A percentile compares a stretch with the other conserved stretches of the same genome.
phyloP scores from a whole-genome alignment of 2,329 filamentous ascomycete genomes.

The Lasiodiplodia theobromae region DNA sequence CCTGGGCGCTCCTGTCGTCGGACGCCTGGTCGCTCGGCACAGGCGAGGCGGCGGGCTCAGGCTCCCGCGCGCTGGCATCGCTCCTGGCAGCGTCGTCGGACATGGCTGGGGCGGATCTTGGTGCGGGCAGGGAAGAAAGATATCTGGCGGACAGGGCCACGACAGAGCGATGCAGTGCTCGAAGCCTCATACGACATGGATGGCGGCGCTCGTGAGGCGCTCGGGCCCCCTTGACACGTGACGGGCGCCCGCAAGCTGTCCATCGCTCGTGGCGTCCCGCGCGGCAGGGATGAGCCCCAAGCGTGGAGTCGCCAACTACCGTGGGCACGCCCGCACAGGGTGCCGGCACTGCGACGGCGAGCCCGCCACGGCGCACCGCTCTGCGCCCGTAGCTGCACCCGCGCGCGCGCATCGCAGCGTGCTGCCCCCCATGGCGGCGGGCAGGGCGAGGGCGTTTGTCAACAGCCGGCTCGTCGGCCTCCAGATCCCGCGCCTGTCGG shows the following conservation, averaged over 20 bases:
- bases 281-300: neutral
- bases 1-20: conserved; percentile 8
- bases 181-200: conserved; percentile 22
- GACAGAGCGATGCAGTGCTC: conserved; percentile 9
- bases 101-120: conserved; percentile 18
- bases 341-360: neutral
- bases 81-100: neutral
- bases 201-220: neutral
- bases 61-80: neutral
- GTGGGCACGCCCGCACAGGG: neutral
- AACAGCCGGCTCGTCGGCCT: conserved; percentile 7
- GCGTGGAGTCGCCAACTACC: neutral
- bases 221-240: neutral
- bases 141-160: conserved; percentile 6
- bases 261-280: conserved; percentile 8
- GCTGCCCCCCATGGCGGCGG: neutral
- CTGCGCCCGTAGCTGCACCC: neutral
- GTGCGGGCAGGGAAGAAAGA: conserved; percentile 13
- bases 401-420: neutral
- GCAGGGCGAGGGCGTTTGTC: neutral
- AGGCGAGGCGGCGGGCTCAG: neutral
- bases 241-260: neutral
- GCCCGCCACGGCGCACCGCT: neutral
- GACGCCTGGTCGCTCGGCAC: neutral
- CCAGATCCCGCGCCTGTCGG: conserved; percentile 16